phyloP scores from a whole-genome alignment of 352 stramenopile species.

The Peronosclerospora sorghi region DNA sequence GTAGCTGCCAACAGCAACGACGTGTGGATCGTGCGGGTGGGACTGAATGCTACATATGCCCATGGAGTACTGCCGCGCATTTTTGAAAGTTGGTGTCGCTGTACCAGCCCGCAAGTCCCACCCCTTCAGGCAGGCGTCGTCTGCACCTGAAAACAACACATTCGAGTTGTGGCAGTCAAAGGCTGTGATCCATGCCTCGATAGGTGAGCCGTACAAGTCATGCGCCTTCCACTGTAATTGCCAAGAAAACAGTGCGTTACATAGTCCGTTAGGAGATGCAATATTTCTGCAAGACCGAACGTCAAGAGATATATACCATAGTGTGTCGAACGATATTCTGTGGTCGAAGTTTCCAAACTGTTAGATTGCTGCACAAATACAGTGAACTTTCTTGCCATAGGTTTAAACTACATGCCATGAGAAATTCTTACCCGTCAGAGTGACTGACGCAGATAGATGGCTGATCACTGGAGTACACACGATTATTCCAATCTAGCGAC shows the following conservation, averaged over 20 bases:
- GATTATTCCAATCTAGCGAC: conserved; percentile 81
- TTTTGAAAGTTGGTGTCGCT: conserved; percentile 39
- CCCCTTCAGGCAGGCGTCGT: conserved; percentile 68
- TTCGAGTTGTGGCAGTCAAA: conserved; percentile 72
- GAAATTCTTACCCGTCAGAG: conserved; percentile 53
- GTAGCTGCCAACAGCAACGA: conserved; percentile 77
- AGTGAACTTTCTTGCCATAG: conserved; percentile 7
- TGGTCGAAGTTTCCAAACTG: conserved; percentile 35
- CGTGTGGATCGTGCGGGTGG: conserved; percentile 44
- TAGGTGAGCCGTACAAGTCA: conserved; percentile 59
- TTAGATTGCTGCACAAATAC: conserved; percentile 24
- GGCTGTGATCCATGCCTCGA: conserved; percentile 77
- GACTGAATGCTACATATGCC: conserved; percentile 82
- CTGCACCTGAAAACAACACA: conserved; percentile 67
- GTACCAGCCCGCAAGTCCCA: conserved; percentile 50
- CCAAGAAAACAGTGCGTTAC: not conserved
- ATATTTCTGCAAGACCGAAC: too few relatives aligned
- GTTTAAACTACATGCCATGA: conserved; percentile 2
- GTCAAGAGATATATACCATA: conserved; percentile 24
- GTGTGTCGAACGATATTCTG: conserved; percentile 23
- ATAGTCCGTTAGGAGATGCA: too few relatives aligned
- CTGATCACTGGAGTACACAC: conserved; percentile 29
- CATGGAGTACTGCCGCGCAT: conserved; percentile 56
- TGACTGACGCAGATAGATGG: conserved; percentile 71
- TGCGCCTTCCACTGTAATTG: conserved; percentile 53